A percentile compares a stretch with the other conserved stretches of the same genome.
Evolutionary conservation across 148 eudicot genomes (phyloP).

Genomic region (Simmondsia chinensis): DNA sequence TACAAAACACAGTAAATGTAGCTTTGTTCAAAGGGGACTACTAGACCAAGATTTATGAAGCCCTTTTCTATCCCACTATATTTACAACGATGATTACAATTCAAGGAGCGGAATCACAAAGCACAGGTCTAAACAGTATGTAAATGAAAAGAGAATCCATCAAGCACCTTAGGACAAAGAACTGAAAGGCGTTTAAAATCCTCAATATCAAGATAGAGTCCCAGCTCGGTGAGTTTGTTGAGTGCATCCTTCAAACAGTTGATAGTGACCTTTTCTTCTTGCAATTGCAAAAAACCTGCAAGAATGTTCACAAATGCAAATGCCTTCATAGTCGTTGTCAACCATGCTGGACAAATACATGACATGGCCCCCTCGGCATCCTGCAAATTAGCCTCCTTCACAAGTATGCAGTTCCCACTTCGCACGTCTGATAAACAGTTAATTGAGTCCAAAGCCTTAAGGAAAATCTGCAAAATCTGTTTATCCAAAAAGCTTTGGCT

Average conservation of each 20-base stretch:
- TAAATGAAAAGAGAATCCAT: not conserved
- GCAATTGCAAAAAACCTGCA: slow-evolving; percentile 40
- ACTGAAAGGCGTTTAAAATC: slow-evolving; percentile 56
- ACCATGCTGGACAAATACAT: slow-evolving; percentile 75
- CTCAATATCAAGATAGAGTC: slow-evolving; percentile 34
- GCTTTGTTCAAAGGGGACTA: no score
- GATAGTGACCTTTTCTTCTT: slow-evolving; percentile 27
- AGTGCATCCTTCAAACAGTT: slow-evolving; percentile 38
- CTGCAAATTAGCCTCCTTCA: slow-evolving; percentile 22
- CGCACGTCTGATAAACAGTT: slow-evolving; percentile 41
- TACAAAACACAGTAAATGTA: no score
- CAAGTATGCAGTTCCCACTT: slow-evolving; percentile 42
- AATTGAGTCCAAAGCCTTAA: slow-evolving; percentile 41
- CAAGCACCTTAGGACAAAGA: slow-evolving; percentile 68
- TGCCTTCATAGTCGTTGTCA: slow-evolving; percentile 44
- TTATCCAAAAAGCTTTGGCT: slow-evolving; percentile 23
- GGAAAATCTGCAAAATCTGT: slow-evolving; percentile 24
- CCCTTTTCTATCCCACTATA: no score
- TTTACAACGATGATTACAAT: no score
- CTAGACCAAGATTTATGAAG: no score
- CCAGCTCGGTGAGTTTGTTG: slow-evolving; percentile 41
- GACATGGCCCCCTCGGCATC: slow-evolving; percentile 17
- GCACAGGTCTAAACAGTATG: not conserved
- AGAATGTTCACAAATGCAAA: slow-evolving; percentile 60
- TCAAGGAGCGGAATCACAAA: not conserved